A percentile compares a stretch with the other conserved stretches of the same genome.
phyloP scores from a whole-genome alignment of 2,329 filamentous ascomycete species.

The Ustilaginoidea virens region DNA sequence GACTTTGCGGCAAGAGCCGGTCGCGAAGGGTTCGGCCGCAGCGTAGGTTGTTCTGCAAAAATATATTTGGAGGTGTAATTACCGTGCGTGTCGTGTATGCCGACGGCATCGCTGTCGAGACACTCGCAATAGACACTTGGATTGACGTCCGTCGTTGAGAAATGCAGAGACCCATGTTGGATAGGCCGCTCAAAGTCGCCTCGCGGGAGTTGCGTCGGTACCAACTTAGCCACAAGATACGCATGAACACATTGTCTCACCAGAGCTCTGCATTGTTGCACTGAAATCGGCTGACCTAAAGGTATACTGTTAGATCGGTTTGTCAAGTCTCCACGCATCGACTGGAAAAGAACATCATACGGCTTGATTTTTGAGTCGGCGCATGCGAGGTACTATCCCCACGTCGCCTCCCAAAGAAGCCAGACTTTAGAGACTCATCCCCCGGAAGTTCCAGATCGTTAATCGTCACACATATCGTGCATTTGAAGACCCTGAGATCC shows the following conservation, averaged over 20 bases:
- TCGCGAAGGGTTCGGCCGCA: slow-evolving; percentile 17
- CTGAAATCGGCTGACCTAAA: slow-evolving; percentile 16
- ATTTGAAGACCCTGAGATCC: slow-evolving; percentile 59
- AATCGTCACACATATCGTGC: slow-evolving; percentile 69
- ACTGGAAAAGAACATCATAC: slow-evolving; percentile 3
- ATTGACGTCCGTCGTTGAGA: too few species aligned
- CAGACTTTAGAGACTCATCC: slow-evolving; percentile 4
- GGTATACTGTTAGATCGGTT: neutral
- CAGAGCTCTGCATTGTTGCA: slow-evolving; percentile 18
- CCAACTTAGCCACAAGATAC: slow-evolving; percentile 14
- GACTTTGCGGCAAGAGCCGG: slow-evolving; percentile 15
- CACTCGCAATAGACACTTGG: too few species aligned
- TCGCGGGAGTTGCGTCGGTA: neutral
- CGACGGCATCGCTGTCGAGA: too few species aligned
- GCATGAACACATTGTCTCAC: slow-evolving; percentile 18
- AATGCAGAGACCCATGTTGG: too few species aligned
- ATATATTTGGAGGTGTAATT: slow-evolving; percentile 10
- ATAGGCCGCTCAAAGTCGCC: neutral
- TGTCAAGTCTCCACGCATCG: too few species aligned
- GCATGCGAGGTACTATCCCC: slow-evolving; percentile 1
- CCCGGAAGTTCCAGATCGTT: slow-evolving; percentile 47
- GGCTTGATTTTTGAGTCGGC: neutral
- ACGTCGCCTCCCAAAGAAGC: slow-evolving; percentile 2
- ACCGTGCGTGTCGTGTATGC: too few species aligned
- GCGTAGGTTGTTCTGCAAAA: slow-evolving; percentile 23